Evolutionary conservation across 2,329 filamentous ascomycete species (phyloP), one percentile per base, ranked within the genome.

Genomic region (Sclerotinia spermophila): DNA sequence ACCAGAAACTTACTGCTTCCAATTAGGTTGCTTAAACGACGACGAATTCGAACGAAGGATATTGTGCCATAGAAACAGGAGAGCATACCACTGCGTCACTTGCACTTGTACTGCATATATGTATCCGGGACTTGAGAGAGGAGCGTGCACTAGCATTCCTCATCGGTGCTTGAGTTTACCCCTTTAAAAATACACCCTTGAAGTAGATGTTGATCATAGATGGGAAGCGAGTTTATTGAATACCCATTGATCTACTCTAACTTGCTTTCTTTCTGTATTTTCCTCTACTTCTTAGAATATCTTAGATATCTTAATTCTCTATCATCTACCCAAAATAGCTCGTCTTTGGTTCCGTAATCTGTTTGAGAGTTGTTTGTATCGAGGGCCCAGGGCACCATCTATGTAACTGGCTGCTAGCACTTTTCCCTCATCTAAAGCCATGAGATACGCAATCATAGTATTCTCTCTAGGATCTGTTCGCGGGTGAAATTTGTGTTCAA

Each of bases 401-500:
- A 51, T 27, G 2, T 6, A 15, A 2, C 27, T 11, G 4, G 24
- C 3, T 13, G 8, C 24, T 27, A 3, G 15, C 38, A 0, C 13
- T 13, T 24, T 27, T 1, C 17, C 1, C 8, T 21, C 0, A 7
- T 5, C 0, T 2, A 5, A 4, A 35, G 30, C 61, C 2, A 17
- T 24, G 19, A 42, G 30, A 24, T 21, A 5, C 10, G 17, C 11
- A n/a, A 33, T 76, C 65, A 79, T 5, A 79, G 60, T 67, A 79
- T 77, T 53, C 77, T 72, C 13, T 68, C 56, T 35, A 79, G 35
- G 1, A 74, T 74, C 58, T 79, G 72, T 42, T 76, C 73, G 42
- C 75, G 76, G 21, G 80, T 71, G 72, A 86, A 89, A 78, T 92
- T 94, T 5, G 90, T 90, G 76, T 91, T 89, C 73, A 90, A 86